Percentiles rank a stretch among this genome's conserved stretches.
phyloP scores from a whole-genome alignment of 2,329 filamentous ascomycete genomes.

The Colletotrichum destructivum region DNA sequence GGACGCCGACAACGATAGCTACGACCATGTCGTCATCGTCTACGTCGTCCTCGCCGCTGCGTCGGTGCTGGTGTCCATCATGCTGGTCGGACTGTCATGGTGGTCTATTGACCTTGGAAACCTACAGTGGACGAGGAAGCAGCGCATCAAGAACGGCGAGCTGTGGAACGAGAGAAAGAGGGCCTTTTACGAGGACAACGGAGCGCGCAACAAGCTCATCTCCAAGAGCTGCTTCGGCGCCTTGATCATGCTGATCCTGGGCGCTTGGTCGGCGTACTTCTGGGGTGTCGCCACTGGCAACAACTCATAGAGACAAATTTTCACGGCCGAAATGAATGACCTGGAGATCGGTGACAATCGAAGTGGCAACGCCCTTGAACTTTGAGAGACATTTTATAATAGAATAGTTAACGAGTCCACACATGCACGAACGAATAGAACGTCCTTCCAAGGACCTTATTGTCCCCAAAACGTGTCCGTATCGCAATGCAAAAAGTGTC shows the following conservation, averaged over 20 bases:
- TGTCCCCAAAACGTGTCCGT: no score
- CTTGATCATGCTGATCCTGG: slow-evolving; percentile 63
- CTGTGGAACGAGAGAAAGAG: slow-evolving; percentile 54
- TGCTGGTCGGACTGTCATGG: slow-evolving; percentile 56
- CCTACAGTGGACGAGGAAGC: slow-evolving; percentile 72
- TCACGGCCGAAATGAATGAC: no score
- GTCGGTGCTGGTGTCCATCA: slow-evolving; percentile 61
- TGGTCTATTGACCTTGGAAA: slow-evolving; percentile 58
- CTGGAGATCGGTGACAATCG: neutral
- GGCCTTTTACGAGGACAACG: slow-evolving; percentile 53
- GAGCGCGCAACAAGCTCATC: slow-evolving; percentile 56
- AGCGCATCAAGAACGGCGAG: slow-evolving; percentile 62
- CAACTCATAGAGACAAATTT: slow-evolving; percentile 46
- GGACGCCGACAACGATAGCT: slow-evolving; percentile 70
- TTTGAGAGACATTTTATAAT: neutral
- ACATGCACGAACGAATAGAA: no score
- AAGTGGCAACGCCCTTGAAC: no score
- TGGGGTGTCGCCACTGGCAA: slow-evolving; percentile 72
- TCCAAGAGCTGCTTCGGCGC: slow-evolving; percentile 60
- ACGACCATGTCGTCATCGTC: slow-evolving; percentile 68
- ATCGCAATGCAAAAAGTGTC: no score
- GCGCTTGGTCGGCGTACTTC: slow-evolving; percentile 71
- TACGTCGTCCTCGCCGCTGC: slow-evolving; percentile 68
- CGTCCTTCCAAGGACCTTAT: no score
- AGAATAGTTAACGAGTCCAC: no score